Base-by-base conservation (phyloP, 345 rosid genomes). In the Bretschneidera sinensis region DNA sequence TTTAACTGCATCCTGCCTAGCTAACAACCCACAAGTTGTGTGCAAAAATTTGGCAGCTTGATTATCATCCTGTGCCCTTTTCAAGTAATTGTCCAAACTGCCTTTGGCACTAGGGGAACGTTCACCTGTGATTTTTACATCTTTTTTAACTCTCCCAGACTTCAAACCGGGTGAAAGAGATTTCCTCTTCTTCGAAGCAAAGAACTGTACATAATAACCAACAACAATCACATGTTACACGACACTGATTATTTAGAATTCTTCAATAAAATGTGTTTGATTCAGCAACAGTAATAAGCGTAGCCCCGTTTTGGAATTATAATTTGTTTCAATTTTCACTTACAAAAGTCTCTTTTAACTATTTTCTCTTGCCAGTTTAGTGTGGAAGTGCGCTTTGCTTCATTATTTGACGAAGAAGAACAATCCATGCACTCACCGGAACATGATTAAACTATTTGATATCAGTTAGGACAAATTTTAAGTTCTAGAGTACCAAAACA, bases 151-250 rank as follows among this genome's bases (percentile, higher is more conserved):
- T 64, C 80, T 78, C 65, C 76, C 82, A 54, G 68, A 39, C 79
- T 87, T 87, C 71, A 74, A 77, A 72, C 70, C 71, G 5, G 98
- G 96, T 4, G 95, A 89, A 1, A 18, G 10, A 19, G 83, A 47
- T 71, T 89, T 92, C 81, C 90, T 80, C 85, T 89, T 92, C 77
- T 77, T 89, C 24, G 90, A 87, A 51, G 78, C 74, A 43, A 59
- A 89, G 80, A 83, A 92, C 98, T 92, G 77, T 57, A 73, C 0
- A 69, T 22, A 54, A 59, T 17, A 43, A 60, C 58, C 53, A 68
- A 21, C 22, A 60, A 25, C 23, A 24, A 55, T 0, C 47, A 66
- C 59, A 23, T 54, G 45, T 18, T 48, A 65, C 51, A 64, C 0
- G 21, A 55, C 14, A 21, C 24, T 35, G 22, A 51, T 15, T 20